phyloP scores from a whole-genome alignment of 208 protist genomes.

The Acanthamoeba polyphaga region DNA sequence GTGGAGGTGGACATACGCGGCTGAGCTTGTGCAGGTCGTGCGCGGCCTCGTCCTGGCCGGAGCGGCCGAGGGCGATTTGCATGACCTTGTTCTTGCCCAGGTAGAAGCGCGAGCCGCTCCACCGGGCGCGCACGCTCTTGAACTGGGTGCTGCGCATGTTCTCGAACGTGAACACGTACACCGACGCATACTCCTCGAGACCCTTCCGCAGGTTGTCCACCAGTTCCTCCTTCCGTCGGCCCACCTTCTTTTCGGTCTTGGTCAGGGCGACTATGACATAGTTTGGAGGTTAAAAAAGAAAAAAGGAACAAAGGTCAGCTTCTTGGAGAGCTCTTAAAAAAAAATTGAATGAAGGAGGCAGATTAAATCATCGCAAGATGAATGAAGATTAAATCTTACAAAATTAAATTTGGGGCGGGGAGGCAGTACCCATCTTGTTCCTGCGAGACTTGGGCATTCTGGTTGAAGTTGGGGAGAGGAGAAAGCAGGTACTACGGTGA shows the following conservation, averaged over 20 bases:
- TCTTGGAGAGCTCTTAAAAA: too few relatives aligned
- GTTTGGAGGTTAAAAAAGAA: not conserved
- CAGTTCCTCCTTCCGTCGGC: slow-evolving; percentile 69
- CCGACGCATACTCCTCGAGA: slow-evolving; percentile 53
- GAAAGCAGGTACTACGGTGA: too few relatives aligned
- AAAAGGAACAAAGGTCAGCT: too few relatives aligned
- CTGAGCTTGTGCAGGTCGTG: slow-evolving; percentile 78
- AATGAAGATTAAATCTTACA: not conserved
- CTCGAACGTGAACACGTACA: slow-evolving; percentile 79
- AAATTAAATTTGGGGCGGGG: not conserved
- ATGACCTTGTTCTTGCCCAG: slow-evolving; percentile 89
- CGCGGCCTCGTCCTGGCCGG: slow-evolving; percentile 78
- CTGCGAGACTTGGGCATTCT: slow-evolving; percentile 17
- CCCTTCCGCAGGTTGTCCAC: slow-evolving; percentile 64
- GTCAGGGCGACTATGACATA: too few relatives aligned
- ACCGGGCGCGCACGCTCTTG: slow-evolving; percentile 83
- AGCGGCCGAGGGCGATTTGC: slow-evolving; percentile 81
- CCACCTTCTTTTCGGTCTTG: slow-evolving; percentile 77
- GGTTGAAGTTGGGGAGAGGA: not conserved
- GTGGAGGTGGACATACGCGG: slow-evolving; percentile 18
- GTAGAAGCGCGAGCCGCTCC: slow-evolving; percentile 82
- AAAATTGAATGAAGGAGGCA: too few relatives aligned
- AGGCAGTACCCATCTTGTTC: not conserved
- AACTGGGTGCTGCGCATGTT: slow-evolving; percentile 86
- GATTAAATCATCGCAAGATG: too few relatives aligned